Evolutionary conservation across 192 early-diverging fungal species (phyloP), one percentile per base, ranked within the genome.

Genomic region (Coemansia reversa): DNA sequence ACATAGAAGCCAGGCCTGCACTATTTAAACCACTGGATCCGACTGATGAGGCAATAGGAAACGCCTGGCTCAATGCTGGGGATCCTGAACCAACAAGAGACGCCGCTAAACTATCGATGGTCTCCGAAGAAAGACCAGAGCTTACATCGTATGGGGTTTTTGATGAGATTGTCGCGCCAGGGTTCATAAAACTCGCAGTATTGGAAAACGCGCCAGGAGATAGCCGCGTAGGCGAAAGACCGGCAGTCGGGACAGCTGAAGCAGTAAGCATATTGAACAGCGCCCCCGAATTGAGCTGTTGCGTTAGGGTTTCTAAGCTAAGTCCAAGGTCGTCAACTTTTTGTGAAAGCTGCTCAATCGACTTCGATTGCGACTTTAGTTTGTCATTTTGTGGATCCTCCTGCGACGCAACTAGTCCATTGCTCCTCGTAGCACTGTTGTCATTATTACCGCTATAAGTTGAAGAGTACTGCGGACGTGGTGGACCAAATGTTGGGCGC

Each of bases 281-380:
- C 47, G 30, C 32, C 2, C 58, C 62, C 0, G 59, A 51, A 29
- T 55, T 59, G 27, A 80, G 25, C 16, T 60, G 64, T n/a, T 61
- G 72, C 51, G 58, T 58, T 22, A 80, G 27, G n/a, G 56, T 56
- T 11, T 70, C 62, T n/a, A 76, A 19, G 47, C 50, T 71, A n/a
- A 29, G n/a, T 12, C 65, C 69, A 18, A 63, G 53, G 12, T 9
- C 35, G 42, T 71, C 75, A 8, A 70, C 51, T 50, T 76, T 55
- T 55, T 30, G 28, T 20, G 54, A 29, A 28, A 81, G 54, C 35
- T 68, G 69, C 47, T 75, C 69, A 16, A 81, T 62, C 3, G 66
- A 69, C 53, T 69, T 72, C 42, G 73, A 50, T 28, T 72, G 60
- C 29, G 62, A 3, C 11, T 57, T 62, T 7, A 72, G 55, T 18